phyloP scores from a whole-genome alignment of 2,329 filamentous ascomycete genomes.

The Ophiosphaerella korrae region DNA sequence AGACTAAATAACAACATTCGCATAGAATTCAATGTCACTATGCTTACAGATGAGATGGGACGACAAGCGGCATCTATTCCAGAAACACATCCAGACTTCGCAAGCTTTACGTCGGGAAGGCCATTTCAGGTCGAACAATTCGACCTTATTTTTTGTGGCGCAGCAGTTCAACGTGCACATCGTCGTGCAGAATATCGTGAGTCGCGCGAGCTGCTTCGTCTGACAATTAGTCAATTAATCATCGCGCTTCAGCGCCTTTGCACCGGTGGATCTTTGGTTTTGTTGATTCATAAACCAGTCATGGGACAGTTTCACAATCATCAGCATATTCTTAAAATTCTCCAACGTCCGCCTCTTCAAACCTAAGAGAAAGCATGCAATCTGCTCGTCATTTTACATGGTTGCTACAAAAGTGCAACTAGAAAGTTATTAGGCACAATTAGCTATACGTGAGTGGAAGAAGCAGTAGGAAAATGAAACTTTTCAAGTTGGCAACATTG shows the following conservation, averaged over 20 bases:
- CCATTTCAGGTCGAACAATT: constrained; percentile 3
- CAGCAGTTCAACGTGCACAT: constrained; percentile 50
- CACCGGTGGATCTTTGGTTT: constrained; percentile 55
- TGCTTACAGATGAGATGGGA: constrained; percentile 52
- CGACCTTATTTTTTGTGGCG: constrained; percentile 57
- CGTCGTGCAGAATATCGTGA: constrained; percentile 4
- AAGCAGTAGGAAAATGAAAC: constrained; percentile 11
- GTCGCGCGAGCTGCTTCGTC: constrained; percentile 36
- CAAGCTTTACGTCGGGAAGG: background rate
- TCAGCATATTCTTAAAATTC: constrained; percentile 52
- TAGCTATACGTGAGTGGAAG: constrained; percentile 38
- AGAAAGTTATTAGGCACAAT: constrained; percentile 36
- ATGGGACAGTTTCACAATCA: constrained; percentile 40
- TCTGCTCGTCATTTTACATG: constrained; percentile 60
- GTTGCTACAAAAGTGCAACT: constrained; percentile 52
- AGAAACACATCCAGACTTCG: background rate
- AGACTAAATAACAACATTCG: constrained; percentile 1
- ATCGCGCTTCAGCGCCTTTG: constrained; percentile 54
- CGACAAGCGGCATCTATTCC: background rate
- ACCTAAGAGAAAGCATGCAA: constrained; percentile 48
- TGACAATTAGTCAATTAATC: constrained; percentile 46
- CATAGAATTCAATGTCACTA: constrained; percentile 52
- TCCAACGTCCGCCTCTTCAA: constrained; percentile 54
- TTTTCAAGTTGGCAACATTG: background rate
- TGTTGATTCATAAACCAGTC: constrained; percentile 58